Base-by-base conservation (phyloP, 1,284 basidiomycete genomes). In the Omphalotus olearius region DNA sequence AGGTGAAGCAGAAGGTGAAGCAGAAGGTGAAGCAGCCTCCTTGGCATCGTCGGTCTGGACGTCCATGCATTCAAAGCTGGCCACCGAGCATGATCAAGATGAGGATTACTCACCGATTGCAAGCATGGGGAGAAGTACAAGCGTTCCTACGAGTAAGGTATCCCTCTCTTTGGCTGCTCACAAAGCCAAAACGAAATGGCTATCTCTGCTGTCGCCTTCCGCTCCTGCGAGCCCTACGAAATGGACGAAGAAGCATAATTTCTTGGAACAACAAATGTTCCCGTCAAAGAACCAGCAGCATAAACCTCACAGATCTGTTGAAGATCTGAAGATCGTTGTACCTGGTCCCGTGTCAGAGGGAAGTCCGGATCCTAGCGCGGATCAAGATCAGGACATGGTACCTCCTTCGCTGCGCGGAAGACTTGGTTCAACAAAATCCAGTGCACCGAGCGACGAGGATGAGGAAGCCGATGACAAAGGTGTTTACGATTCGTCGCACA, bases 401-500 rank as follows among this genome's bases (percentile, higher is more conserved):
- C 66, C 65, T 43, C 69, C 70, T 17, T 69, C 76, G 17, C 42
- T 10, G 68, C 66, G 73, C 36, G 68, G 71, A 14, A 63, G 70
- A 10, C 63, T 74, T 53, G 69, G 69, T 54, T 65, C 74, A 47
- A 64, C 67, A 3, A 69, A 64, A 57, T 67, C 67, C 2, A 62
- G 57, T 52, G 45, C 56, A 6, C 50, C 58, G 16, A 68, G 65
- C 42, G 66, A 67, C 35, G 63, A 62, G 30, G 65, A 67, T 33
- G 69, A 71, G 20, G 68, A 69, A 16, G 68, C 71, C 7, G 74
- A 74, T 25, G 78, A 78, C 41, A 78, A 74, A 59, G 84, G 82
- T 16, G 82, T 86, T 1, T 90, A 90, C 59, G 88, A 91, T 64
- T 82, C 84, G 18, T 90, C 88, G 13, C 73, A 79, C 59, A 91